phyloP scores from a whole-genome alignment of 495 filamentous ascomycete genomes.

The Tuber umbilicatum region DNA sequence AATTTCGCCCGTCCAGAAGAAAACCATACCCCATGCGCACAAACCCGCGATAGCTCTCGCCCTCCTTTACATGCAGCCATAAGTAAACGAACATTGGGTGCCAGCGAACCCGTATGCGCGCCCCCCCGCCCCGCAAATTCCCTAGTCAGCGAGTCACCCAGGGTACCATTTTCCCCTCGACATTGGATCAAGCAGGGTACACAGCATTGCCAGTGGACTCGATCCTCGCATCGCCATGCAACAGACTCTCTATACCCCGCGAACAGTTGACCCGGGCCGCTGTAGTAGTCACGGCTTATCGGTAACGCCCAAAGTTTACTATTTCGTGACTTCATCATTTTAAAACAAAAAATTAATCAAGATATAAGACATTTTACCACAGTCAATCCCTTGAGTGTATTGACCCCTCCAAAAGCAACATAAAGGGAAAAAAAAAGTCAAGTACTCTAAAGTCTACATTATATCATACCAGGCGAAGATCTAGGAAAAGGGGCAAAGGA shows the following conservation, averaged over 20 bases:
- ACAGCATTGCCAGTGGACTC: slow-evolving; percentile 57
- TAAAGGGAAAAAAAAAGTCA: not conserved
- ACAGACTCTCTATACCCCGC: too few relatives aligned
- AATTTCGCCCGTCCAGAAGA: not conserved
- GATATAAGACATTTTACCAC: too few relatives aligned
- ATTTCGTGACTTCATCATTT: too few relatives aligned
- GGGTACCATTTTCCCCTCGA: slow-evolving; percentile 49
- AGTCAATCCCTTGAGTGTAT: too few relatives aligned
- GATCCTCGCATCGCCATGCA: too few relatives aligned
- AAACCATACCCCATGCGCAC: slow-evolving; percentile 53
- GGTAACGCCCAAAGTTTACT: too few relatives aligned
- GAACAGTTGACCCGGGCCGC: too few relatives aligned
- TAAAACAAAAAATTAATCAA: too few relatives aligned
- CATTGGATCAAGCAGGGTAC: slow-evolving; percentile 56
- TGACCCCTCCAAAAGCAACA: too few relatives aligned
- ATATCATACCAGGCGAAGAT: too few relatives aligned
- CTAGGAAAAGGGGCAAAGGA: not conserved
- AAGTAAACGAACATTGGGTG: slow-evolving; percentile 60
- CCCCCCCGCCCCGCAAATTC: slow-evolving; percentile 60
- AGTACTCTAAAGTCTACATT: not conserved
- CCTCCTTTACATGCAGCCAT: slow-evolving; percentile 57
- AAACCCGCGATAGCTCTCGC: slow-evolving; percentile 62
- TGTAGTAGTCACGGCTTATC: too few relatives aligned
- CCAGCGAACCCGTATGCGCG: slow-evolving; percentile 55
- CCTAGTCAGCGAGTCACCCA: slow-evolving; percentile 56